Evolutionary conservation across 768 basidiomycete species (phyloP).

Genomic region (Tricholoma flavovirens): DNA sequence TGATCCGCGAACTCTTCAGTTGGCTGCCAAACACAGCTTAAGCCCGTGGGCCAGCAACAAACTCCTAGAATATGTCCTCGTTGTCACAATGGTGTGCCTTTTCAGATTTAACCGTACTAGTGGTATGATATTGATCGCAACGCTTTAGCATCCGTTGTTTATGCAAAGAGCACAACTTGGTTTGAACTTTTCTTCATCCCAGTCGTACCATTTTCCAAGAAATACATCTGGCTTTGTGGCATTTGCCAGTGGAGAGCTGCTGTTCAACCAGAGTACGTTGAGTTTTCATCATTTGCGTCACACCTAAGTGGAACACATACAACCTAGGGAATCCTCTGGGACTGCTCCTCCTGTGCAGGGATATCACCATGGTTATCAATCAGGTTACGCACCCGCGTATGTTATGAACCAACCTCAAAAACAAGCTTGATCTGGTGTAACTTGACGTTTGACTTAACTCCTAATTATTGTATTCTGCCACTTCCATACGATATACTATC

Average conservation of each 20-base stretch:
- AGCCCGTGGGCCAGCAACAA: constrained; percentile 45
- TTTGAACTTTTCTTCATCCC: constrained; percentile 75
- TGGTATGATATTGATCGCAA: constrained; percentile 1
- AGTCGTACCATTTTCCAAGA: constrained; percentile 56
- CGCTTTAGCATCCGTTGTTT: constrained; percentile 49
- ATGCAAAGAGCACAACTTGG: constrained; percentile 64
- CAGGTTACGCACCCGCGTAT: constrained; percentile 39
- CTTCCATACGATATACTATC: no score
- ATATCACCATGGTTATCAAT: constrained; percentile 26
- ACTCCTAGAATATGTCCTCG: constrained; percentile 56
- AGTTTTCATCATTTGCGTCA: background rate
- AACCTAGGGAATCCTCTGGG: constrained; percentile 23
- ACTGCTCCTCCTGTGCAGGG: constrained; percentile 18
- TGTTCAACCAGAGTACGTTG: constrained; percentile 43
- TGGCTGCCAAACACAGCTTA: constrained; percentile 58
- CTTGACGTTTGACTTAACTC: background rate
- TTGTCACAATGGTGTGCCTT: constrained; percentile 58
- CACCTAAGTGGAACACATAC: background rate
- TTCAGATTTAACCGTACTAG: constrained; percentile 3
- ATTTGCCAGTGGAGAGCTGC: constrained; percentile 64
- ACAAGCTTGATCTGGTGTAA: constrained; percentile 5
- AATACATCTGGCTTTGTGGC: constrained; percentile 63
- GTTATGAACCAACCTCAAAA: constrained; percentile 19
- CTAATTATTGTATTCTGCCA: background rate
- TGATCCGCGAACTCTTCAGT: constrained; percentile 41